Evolutionary conservation across 2,329 filamentous ascomycete species (phyloP).

Genomic region (Aspergillus cejpii): DNA sequence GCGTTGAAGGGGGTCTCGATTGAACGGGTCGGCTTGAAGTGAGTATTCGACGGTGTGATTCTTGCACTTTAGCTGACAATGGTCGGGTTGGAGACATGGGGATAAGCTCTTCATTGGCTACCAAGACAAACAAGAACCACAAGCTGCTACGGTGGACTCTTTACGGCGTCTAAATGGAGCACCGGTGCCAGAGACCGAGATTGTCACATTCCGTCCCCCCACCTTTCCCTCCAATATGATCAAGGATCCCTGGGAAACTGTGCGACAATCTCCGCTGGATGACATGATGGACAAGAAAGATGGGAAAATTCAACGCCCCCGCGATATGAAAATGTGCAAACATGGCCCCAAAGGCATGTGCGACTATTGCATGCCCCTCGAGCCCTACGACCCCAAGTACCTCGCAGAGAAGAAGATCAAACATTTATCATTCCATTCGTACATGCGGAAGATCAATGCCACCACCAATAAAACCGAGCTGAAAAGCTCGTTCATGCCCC

Average conservation of each 20-base stretch:
- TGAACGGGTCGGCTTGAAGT: constrained; percentile 53
- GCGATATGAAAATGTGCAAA: constrained; percentile 80
- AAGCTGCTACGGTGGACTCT: constrained; percentile 40
- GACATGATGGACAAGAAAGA: constrained; percentile 77
- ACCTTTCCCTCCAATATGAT: constrained; percentile 55
- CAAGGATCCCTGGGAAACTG: constrained; percentile 87
- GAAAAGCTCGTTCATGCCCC: constrained; percentile 91
- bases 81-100: constrained; percentile 59
- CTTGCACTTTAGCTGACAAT: constrained; percentile 13
- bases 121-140: constrained; percentile 49
- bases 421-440: constrained; percentile 90
- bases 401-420: constrained; percentile 97
- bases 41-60: constrained; percentile 16
- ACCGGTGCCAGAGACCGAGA: constrained; percentile 44
- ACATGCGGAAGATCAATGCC: constrained; percentile 90
- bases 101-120: constrained; percentile 87
- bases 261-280: constrained; percentile 81
- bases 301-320: constrained; percentile 75
- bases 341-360: constrained; percentile 98
- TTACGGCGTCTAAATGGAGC: constrained; percentile 36
- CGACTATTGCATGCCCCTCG: constrained; percentile 95
- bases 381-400: constrained; percentile 86
- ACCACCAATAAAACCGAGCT: constrained; percentile 94
- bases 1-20: constrained; percentile 51
- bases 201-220: constrained; percentile 57